These are phyloP conservation scores for Trichosporon ovoides DNA, from an alignment of 1,284 basidiomycete species.

Conservation along the genomic window DNA sequence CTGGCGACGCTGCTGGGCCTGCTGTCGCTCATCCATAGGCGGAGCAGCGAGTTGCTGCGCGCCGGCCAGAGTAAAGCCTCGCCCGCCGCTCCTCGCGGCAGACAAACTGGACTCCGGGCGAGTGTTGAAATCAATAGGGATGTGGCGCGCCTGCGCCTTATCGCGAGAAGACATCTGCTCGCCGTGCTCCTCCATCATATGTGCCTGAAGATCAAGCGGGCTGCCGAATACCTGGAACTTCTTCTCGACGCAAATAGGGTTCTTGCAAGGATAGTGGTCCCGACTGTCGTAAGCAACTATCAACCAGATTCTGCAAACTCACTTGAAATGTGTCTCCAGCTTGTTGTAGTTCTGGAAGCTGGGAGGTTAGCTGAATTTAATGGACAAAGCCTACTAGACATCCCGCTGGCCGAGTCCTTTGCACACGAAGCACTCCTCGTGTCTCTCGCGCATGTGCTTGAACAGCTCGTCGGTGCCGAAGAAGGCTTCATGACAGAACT, in stretches of 20 bases:
- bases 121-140: slow-evolving; percentile 65
- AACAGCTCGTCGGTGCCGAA: slow-evolving; percentile 91
- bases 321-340: slow-evolving; percentile 55
- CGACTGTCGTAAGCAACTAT: slow-evolving; percentile 29
- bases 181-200: slow-evolving; percentile 59
- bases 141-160: slow-evolving; percentile 67
- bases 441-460: slow-evolving; percentile 83
- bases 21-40: slow-evolving; percentile 39
- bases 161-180: slow-evolving; percentile 72
- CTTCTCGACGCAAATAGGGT: slow-evolving; percentile 68
- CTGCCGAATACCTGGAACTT: slow-evolving; percentile 94
- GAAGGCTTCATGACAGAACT: slow-evolving; percentile 85
- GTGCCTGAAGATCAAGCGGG: slow-evolving; percentile 82
- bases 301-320: slow-evolving; percentile 7
- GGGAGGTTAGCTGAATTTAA: background rate
- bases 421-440: slow-evolving; percentile 97
- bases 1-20: slow-evolving; percentile 39
- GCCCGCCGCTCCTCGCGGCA: slow-evolving; percentile 15
- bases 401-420: slow-evolving; percentile 70
- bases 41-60: slow-evolving; percentile 36
- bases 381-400: slow-evolving; percentile 66
- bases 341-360: slow-evolving; percentile 75
- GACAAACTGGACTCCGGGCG: slow-evolving; percentile 36
- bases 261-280: slow-evolving; percentile 71
- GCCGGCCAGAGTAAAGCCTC: slow-evolving; percentile 35